phyloP scores from a whole-genome alignment of 495 filamentous ascomycete species.

The Aspergillus indologenus region DNA sequence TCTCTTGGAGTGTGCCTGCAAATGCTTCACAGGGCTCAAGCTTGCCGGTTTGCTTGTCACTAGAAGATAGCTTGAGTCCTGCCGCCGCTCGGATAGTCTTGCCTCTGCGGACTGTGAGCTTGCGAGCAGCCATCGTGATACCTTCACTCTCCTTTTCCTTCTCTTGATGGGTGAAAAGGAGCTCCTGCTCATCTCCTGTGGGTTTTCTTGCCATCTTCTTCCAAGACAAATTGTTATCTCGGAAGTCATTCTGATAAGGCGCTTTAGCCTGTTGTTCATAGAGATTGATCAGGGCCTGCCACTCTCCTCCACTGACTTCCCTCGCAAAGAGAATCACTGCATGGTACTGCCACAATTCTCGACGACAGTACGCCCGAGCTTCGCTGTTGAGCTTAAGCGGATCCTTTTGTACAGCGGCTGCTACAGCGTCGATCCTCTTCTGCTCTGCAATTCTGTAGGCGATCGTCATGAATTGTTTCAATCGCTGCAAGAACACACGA shows the following conservation, averaged over 20 bases:
- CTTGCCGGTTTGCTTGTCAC: constrained; percentile 66
- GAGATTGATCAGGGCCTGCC: constrained; percentile 71
- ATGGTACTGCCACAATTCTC: constrained; percentile 75
- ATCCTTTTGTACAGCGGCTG: constrained; percentile 42
- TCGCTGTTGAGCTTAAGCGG: constrained; percentile 48
- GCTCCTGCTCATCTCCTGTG: constrained; percentile 79
- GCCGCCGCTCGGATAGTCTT: constrained; percentile 75
- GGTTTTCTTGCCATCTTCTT: constrained; percentile 74
- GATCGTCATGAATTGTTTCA: constrained; percentile 75
- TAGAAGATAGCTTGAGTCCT: constrained; percentile 46
- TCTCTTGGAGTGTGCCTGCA: constrained; percentile 71
- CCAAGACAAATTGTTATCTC: constrained; percentile 76
- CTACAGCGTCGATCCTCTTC: constrained; percentile 53
- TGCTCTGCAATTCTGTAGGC: constrained; percentile 74
- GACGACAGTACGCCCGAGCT: constrained; percentile 51
- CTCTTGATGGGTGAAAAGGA: constrained; percentile 82
- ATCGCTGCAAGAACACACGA: constrained; percentile 65
- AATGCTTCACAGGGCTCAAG: constrained; percentile 81
- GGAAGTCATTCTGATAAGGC: constrained; percentile 79
- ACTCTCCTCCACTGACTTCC: constrained; percentile 76
- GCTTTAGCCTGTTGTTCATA: constrained; percentile 74
- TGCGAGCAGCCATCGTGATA: constrained; percentile 74
- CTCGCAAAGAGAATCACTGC: constrained; percentile 80
- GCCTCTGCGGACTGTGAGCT: constrained; percentile 88
- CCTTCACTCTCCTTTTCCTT: constrained; percentile 71